Percentiles rank a stretch among this genome's conserved stretches.
Conservation (phyloP, 495 filamentous ascomycete genomes). For the Sordaria brevicollis region DNA sequence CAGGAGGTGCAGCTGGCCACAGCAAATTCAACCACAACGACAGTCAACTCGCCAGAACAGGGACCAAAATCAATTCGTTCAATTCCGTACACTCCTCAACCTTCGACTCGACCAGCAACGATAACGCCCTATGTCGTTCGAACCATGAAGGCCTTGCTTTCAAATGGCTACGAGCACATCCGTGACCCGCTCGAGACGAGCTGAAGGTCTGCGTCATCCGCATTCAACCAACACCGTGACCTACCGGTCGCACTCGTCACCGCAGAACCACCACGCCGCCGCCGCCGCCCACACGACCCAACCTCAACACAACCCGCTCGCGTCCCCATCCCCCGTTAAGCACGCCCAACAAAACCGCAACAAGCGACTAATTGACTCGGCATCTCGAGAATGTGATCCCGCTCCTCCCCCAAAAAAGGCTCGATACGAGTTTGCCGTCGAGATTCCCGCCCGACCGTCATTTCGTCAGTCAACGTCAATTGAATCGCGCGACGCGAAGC, state of each 20-base stretch:
- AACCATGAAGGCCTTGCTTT: conserved; percentile 12
- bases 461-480: conserved; percentile 16
- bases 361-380: conserved; percentile 15
- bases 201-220: conserved; percentile 19
- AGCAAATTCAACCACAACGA: neutral
- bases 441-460: conserved; percentile 25
- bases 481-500: conserved; percentile 22
- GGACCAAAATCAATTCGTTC: neutral
- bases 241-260: neutral
- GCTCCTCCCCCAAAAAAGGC: conserved; percentile 11
- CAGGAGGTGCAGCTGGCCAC: neutral
- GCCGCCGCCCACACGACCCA: conserved; percentile 8
- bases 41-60: neutral
- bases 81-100: neutral
- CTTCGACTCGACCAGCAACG: neutral
- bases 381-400: conserved; percentile 7
- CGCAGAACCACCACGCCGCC: conserved; percentile 4
- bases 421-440: conserved; percentile 25
- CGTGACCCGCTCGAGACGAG: conserved; percentile 26
- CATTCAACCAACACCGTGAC: conserved; percentile 6
- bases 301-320: too few relatives aligned
- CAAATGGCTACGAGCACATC: conserved; percentile 25
- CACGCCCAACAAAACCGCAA: conserved; percentile 8
- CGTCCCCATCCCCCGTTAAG: neutral
- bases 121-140: neutral